phyloP scores from a whole-genome alignment of 345 rosid species.

The Anastatica hierochuntica region DNA sequence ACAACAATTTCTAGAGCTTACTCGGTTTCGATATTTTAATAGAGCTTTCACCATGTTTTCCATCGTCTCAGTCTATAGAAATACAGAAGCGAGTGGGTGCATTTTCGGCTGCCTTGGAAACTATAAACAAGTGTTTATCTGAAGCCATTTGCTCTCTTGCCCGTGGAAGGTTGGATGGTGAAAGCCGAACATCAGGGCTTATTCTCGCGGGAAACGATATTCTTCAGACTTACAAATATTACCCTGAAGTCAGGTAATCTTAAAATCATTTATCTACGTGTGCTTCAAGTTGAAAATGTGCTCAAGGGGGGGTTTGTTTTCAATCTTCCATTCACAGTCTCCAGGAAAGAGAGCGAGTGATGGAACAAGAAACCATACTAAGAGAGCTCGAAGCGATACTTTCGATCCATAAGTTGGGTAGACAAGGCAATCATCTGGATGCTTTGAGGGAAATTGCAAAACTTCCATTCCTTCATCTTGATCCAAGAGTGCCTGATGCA shows the following conservation, averaged over 20 bases:
- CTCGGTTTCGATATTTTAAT: not conserved
- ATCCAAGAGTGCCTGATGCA: conserved; percentile 66
- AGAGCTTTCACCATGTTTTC: conserved; percentile 5
- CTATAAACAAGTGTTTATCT: conserved; percentile 82
- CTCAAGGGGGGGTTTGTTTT: not conserved
- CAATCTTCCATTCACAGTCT: conserved; percentile 32
- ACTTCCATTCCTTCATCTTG: conserved; percentile 81
- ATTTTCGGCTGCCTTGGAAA: conserved; percentile 79
- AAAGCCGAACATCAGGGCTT: conserved; percentile 80
- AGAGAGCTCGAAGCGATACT: conserved; percentile 95
- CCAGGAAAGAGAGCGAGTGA: conserved; percentile 66
- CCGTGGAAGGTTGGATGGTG: conserved; percentile 88
- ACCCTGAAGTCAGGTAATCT: conserved; percentile 70
- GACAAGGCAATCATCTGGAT: conserved; percentile 61
- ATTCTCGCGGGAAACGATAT: conserved; percentile 84
- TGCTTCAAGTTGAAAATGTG: conserved; percentile 3
- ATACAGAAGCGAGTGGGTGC: conserved; percentile 91
- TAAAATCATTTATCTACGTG: not conserved
- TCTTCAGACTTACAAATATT: conserved; percentile 71
- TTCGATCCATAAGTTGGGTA: conserved; percentile 62
- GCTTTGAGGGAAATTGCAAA: conserved; percentile 86
- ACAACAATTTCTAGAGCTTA: not conserved
- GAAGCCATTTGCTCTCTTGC: conserved; percentile 76
- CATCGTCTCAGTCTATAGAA: conserved; percentile 58
- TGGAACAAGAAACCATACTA: conserved; percentile 81